phyloP scores from a whole-genome alignment of 305 asterid species.

The Solanum chacoense region DNA sequence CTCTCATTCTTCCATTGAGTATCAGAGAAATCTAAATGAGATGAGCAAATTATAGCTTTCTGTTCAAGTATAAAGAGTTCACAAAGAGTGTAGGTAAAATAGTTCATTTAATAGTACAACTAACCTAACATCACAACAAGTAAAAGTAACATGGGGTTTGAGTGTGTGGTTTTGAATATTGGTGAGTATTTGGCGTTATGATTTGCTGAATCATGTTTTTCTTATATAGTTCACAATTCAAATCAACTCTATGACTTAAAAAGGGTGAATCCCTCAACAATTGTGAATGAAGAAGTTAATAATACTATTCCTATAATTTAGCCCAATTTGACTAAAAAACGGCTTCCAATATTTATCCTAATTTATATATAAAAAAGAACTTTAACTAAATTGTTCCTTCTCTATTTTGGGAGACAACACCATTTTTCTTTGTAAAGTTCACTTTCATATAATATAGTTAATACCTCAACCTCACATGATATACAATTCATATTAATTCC shows the following conservation, averaged over 20 bases:
- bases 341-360: background rate
- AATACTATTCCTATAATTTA: background rate
- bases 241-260: background rate
- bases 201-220: no score
- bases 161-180: background rate
- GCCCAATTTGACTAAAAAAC: background rate
- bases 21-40: background rate
- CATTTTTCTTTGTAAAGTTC: background rate
- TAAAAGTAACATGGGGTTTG: no score
- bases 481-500: background rate
- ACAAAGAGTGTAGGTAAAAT: background rate
- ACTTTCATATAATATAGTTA: background rate
- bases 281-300: background rate
- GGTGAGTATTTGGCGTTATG: background rate
- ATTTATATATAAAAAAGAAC: background rate
- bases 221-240: background rate
- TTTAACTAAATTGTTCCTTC: background rate
- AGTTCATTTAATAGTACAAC: background rate
- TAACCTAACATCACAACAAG: background rate
- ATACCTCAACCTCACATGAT: background rate
- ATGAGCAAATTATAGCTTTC: background rate
- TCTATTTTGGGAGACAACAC: background rate
- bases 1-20: background rate
- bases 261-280: background rate
- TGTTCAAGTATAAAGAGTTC: background rate